A percentile compares a stretch with the other conserved stretches of the same genome.
Evolutionary conservation across 371 early-diverging fungal species (phyloP).

Genomic region (Entomophthora muscae): DNA sequence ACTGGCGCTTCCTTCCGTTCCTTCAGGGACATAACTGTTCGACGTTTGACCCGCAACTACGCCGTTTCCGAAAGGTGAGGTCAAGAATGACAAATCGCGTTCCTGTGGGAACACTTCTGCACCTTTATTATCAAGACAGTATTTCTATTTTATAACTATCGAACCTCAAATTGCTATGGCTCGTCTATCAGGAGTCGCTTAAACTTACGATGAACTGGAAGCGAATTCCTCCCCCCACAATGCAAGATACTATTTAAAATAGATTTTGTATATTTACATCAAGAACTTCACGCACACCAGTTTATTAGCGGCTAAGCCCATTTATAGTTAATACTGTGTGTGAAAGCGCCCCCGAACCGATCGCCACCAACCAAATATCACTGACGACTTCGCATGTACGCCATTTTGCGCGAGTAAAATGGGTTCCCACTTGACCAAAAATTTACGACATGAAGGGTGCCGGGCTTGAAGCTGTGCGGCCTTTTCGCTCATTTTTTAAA

Average conservation of each 20-base stretch:
- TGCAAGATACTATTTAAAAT: constrained; percentile 16
- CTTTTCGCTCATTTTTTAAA: constrained; percentile 37
- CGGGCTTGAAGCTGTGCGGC: constrained; percentile 48
- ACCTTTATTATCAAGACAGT: constrained; percentile 80
- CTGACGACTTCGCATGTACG: constrained; percentile 83
- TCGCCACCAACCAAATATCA: constrained; percentile 70
- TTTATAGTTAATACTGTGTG: neutral
- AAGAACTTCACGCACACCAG: neutral
- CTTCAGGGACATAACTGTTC: constrained; percentile 58
- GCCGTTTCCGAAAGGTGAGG: constrained; percentile 65
- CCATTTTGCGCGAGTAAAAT: constrained; percentile 78
- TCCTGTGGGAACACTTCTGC: constrained; percentile 95
- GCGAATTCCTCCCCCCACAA: constrained; percentile 63
- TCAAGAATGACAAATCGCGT: constrained; percentile 71
- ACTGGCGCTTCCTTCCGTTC: constrained; percentile 62
- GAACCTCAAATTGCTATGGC: constrained; percentile 63
- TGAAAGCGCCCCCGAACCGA: constrained; percentile 19
- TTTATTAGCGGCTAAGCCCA: no score
- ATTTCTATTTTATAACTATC: constrained; percentile 59
- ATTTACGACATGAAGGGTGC: constrained; percentile 41
- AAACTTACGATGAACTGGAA: constrained; percentile 87
- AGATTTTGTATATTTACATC: neutral
- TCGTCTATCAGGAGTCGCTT: constrained; percentile 65
- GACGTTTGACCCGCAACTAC: constrained; percentile 59
- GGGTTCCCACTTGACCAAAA: constrained; percentile 45